phyloP scores from a whole-genome alignment of 345 rosid species.

The Salix viminalis region DNA sequence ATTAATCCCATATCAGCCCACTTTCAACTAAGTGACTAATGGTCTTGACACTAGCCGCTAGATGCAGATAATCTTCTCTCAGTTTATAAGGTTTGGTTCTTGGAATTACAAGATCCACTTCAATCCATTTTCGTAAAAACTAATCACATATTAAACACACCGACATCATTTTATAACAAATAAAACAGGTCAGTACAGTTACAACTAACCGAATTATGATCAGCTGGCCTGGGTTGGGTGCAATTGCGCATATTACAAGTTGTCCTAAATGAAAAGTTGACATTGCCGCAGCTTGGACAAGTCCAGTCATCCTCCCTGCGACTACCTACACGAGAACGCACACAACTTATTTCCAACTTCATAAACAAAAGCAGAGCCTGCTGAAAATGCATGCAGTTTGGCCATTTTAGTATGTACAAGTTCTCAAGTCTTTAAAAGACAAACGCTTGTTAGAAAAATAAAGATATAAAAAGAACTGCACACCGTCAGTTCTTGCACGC shows the following conservation, averaged over 20 bases:
- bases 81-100: not conserved
- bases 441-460: not conserved
- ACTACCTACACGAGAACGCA: slow-evolving; percentile 47
- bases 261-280: slow-evolving; percentile 91
- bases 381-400: not conserved
- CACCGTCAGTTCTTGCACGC: slow-evolving; percentile 99
- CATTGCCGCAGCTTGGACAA: slow-evolving; percentile 96
- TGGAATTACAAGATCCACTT: not conserved
- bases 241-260: slow-evolving; percentile 99
- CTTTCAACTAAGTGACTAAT: not conserved
- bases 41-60: too few species aligned
- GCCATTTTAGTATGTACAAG: not conserved
- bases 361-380: not conserved
- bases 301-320: slow-evolving; percentile 99
- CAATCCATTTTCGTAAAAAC: not conserved
- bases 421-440: not conserved
- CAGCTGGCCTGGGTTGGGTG: slow-evolving; percentile 94
- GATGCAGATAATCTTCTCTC: not conserved
- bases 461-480: slow-evolving; percentile 3
- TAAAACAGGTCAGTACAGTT: not conserved
- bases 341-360: not conserved
- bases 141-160: not conserved
- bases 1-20: not conserved
- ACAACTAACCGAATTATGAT: slow-evolving; percentile 61
- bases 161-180: not conserved